Conservation (phyloP, 371 early-diverging fungal species). For the Mucor racemosus region DNA sequence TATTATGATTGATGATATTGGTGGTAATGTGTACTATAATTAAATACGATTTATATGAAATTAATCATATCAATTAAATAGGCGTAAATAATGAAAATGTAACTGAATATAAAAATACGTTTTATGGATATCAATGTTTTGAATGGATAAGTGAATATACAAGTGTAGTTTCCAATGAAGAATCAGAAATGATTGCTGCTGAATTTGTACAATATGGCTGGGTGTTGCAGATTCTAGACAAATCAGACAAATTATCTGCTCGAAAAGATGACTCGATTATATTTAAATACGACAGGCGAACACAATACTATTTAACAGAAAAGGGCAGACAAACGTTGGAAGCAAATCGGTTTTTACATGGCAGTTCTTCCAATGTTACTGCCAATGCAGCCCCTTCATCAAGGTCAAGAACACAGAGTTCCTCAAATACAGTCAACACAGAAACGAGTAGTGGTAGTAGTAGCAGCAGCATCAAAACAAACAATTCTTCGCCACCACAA, state of each 20-base stretch:
- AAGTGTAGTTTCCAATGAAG: slow-evolving; percentile 61
- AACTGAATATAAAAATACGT: slow-evolving; percentile 32
- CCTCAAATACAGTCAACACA: slow-evolving; percentile 10
- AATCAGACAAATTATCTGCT: slow-evolving; percentile 35
- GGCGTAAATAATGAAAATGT: slow-evolving; percentile 31
- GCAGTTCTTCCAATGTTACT: neutral
- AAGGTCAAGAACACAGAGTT: slow-evolving; percentile 22
- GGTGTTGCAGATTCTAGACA: slow-evolving; percentile 57
- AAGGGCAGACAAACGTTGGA: slow-evolving; percentile 57
- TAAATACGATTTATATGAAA: neutral
- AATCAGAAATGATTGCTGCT: slow-evolving; percentile 58
- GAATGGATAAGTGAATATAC: slow-evolving; percentile 72
- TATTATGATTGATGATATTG: slow-evolving; percentile 49
- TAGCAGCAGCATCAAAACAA: slow-evolving; percentile 9
- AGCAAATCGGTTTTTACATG: neutral
- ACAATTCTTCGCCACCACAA: neutral
- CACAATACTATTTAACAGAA: slow-evolving; percentile 63
- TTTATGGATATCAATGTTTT: slow-evolving; percentile 48
- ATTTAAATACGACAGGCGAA: slow-evolving; percentile 49
- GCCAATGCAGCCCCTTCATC: neutral
- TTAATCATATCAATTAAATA: neutral
- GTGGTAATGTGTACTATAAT: slow-evolving; percentile 21
- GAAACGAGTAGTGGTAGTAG: slow-evolving; percentile 12
- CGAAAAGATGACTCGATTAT: slow-evolving; percentile 26
- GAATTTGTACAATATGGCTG: slow-evolving; percentile 63